Base-by-base conservation (phyloP, 805 yeast species). In the Candida sphagnicola region DNA sequence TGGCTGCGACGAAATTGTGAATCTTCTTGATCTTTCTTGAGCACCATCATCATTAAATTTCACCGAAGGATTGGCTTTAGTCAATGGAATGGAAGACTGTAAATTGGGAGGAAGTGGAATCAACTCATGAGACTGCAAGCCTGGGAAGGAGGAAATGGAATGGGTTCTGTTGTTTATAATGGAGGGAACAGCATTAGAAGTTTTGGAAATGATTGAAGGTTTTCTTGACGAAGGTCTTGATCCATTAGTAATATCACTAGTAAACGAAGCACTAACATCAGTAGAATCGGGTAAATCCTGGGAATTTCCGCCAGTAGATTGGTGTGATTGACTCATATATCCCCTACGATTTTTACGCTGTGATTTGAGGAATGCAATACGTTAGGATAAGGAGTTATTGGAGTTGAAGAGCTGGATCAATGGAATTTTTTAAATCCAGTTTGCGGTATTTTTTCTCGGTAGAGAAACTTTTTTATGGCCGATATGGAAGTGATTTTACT, bases 1-100 rank as follows among this genome's bases (percentile, higher is more conserved):
- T 3, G 74, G 74, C 39, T 68, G 71, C 2, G 74, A 69, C 5
- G 66, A 57, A 16, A 68, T 68, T 8, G 73, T 67, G 48, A 68
- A 68, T 23, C 74, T 47, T 34, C 73, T 48, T 10, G 63, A 49
- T 31, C 65, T 53, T 31, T 68, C 74, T 37, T 54, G 62, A 16
- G 45, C 47, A 33, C 62, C 65, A 31, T 54, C 46, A 37, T 63
- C 70, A 18, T 61, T 57, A 40, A 68, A 68, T 4, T 69, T 61
- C 14, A 65, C 71, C 12, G 53, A 43, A 29, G 46, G 53, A 24
- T 37, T 34, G 26, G 35, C 11, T 23, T 23, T 33, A 4, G n/a
- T 21, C 11, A 24, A 24, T 6, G 24, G 24, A 12, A 33, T 33
- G 6, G 28, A 19, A 16, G 35, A 21, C 13, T 33, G 35, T 23